Conservation (phyloP, 371 early-diverging fungal species). For the Coemansia sp. region DNA sequence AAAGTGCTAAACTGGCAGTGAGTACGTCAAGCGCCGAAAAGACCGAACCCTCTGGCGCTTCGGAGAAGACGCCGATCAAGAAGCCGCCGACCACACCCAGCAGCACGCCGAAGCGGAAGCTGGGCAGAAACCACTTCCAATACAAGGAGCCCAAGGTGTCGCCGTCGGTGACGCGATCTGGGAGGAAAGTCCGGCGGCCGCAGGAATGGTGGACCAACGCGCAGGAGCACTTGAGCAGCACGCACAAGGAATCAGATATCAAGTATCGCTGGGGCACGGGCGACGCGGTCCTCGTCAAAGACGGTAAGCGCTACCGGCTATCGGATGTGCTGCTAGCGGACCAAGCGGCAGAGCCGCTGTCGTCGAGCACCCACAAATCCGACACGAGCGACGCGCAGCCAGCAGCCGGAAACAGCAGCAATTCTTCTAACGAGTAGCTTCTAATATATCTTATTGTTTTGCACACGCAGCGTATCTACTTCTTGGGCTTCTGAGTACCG, state of each 20-base stretch:
- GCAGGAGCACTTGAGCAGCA: constrained; percentile 24
- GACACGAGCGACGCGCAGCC: neutral
- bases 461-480: constrained; percentile 19
- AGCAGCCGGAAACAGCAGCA: too few relatives aligned
- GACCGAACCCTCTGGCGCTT: too few relatives aligned
- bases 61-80: neutral
- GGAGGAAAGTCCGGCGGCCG: constrained; percentile 32
- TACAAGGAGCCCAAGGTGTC: constrained; percentile 12
- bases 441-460: too few relatives aligned
- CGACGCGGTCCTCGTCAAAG: constrained; percentile 30
- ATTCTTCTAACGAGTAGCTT: too few relatives aligned
- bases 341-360: constrained; percentile 4
- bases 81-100: constrained; percentile 7
- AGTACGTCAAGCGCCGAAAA: neutral
- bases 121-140: constrained; percentile 8
- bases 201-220: constrained; percentile 47
- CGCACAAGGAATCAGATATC: constrained; percentile 24
- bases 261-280: constrained; percentile 44
- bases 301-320: constrained; percentile 30
- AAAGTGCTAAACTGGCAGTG: neutral
- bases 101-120: constrained; percentile 12
- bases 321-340: constrained; percentile 28
- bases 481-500: constrained; percentile 82
- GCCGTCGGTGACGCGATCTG: constrained; percentile 34
- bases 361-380: neutral